Percentiles rank a stretch among this genome's conserved stretches.
phyloP scores from a whole-genome alignment of 805 yeast genomes.

The Schwanniomyces occidentalis region DNA sequence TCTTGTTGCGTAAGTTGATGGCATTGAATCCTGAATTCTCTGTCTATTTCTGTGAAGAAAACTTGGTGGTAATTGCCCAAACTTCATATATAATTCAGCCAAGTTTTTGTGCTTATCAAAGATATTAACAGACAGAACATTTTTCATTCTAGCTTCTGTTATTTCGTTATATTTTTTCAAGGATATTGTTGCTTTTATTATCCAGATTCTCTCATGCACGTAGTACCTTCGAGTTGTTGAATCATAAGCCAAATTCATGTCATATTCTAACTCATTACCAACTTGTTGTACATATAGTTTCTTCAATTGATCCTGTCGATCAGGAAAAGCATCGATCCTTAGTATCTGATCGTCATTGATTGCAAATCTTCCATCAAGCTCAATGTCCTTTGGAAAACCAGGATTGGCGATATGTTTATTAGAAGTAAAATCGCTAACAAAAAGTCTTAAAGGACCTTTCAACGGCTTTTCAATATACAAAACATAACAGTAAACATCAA shows the following conservation, averaged over 20 bases:
- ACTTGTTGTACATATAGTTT: slow-evolving; percentile 5
- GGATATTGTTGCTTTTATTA: slow-evolving; percentile 7
- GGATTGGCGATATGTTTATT: slow-evolving; percentile 8
- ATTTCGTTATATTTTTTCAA: slow-evolving; percentile 12
- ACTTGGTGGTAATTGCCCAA: slow-evolving; percentile 1
- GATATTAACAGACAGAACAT: neutral
- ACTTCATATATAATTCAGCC: neutral
- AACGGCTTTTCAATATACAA: slow-evolving; percentile 4
- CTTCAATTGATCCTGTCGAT: slow-evolving; percentile 7
- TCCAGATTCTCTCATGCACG: slow-evolving; percentile 8
- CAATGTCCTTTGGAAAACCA: slow-evolving; percentile 7
- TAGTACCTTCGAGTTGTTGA: slow-evolving; percentile 2
- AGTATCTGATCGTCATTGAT: slow-evolving; percentile 12
- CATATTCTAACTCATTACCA: slow-evolving; percentile 4
- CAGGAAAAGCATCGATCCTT: slow-evolving; percentile 14
- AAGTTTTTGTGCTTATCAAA: neutral
- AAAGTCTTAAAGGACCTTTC: slow-evolving; percentile 13
- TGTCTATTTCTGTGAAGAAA: neutral
- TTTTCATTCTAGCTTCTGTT: slow-evolving; percentile 13
- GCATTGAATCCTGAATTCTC: neutral
- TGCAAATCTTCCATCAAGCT: slow-evolving; percentile 2
- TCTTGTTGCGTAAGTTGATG: neutral
- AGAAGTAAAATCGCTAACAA: slow-evolving; percentile 21
- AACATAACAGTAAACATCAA: slow-evolving; percentile 6
- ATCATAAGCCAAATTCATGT: slow-evolving; percentile 3